These are phyloP conservation scores for Prunus yedoensis DNA, from an alignment of 331 rosid genomes.

Conservation along the genomic window DNA sequence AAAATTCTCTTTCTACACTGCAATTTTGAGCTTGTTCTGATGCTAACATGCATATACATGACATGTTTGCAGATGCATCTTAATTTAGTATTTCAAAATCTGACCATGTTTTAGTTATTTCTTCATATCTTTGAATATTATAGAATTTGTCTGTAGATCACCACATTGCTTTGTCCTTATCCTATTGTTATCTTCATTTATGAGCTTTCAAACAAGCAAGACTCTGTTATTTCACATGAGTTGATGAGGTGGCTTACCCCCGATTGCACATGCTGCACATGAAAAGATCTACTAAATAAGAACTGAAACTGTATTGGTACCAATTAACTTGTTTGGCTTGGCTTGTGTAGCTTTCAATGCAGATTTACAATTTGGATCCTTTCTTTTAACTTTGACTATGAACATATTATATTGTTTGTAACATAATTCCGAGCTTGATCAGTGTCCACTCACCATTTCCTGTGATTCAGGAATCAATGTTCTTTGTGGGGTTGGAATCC, in stretches of 20 bases:
- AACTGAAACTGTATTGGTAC: background rate
- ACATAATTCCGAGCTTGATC: background rate
- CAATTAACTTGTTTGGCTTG: background rate
- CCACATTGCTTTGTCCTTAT: constrained; percentile 16
- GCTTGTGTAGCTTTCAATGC: background rate
- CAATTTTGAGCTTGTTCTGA: background rate
- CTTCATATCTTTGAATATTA: background rate
- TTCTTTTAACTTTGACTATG: background rate
- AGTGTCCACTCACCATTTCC: constrained; percentile 1
- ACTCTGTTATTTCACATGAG: constrained; percentile 15
- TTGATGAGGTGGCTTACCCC: background rate
- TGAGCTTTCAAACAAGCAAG: constrained; percentile 17
- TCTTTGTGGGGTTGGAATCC: constrained; percentile 93
- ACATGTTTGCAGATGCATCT: background rate
- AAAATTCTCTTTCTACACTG: background rate
- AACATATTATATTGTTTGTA: background rate
- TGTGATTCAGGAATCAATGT: constrained; percentile 74
- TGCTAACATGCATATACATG: background rate
- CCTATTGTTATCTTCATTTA: constrained; percentile 8
- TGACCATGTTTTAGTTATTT: background rate
- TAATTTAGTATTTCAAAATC: constrained; percentile 7
- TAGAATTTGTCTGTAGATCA: background rate
- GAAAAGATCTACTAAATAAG: constrained; percentile 4
- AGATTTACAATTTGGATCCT: no score
- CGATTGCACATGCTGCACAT: constrained; percentile 33